These are phyloP conservation scores for Mortierella sp. DNA, from an alignment of 371 early-diverging fungal species.

Conservation along the genomic window DNA sequence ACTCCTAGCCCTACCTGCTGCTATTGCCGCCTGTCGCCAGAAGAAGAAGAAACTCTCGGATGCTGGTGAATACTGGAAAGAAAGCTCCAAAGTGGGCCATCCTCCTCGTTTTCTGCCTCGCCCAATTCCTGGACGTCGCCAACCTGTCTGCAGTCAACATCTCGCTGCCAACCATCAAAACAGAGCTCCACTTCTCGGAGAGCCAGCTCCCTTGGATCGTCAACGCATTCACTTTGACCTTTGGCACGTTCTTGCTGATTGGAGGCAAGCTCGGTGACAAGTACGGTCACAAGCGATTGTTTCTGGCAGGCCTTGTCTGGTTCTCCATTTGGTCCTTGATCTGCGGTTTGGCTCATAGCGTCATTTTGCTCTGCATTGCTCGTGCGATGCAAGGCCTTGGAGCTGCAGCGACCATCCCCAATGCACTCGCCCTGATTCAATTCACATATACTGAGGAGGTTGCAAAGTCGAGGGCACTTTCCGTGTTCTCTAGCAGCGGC, in stretches of 20 bases:
- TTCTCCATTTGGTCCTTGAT: constrained; percentile 54
- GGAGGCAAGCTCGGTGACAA: constrained; percentile 61
- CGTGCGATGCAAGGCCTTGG: constrained; percentile 61
- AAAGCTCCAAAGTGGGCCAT: constrained; percentile 38
- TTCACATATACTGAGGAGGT: constrained; percentile 53
- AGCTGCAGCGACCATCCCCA: constrained; percentile 61
- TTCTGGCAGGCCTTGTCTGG: constrained; percentile 54
- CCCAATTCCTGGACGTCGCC: constrained; percentile 51
- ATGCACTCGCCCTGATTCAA: constrained; percentile 58
- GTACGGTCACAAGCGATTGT: constrained; percentile 56
- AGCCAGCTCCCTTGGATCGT: constrained; percentile 56
- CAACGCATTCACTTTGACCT: constrained; percentile 58
- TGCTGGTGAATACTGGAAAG: constrained; percentile 11
- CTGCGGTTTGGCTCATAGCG: constrained; percentile 47
- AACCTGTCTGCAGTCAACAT: constrained; percentile 57
- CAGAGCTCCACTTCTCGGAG: constrained; percentile 44
- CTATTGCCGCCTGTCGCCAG: too few relatives aligned
- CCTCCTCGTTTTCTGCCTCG: constrained; percentile 49
- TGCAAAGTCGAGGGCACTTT: constrained; percentile 56
- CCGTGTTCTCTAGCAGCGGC: constrained; percentile 57
- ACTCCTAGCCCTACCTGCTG: background rate
- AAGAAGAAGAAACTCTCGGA: background rate
- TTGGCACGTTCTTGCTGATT: constrained; percentile 59
- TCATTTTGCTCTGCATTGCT: constrained; percentile 54
- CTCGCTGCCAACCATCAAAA: constrained; percentile 50